Evolutionary conservation across 148 eudicot genomes (phyloP), one percentile per base, ranked within the genome.

Genomic region (Dianthus caryophyllus): DNA sequence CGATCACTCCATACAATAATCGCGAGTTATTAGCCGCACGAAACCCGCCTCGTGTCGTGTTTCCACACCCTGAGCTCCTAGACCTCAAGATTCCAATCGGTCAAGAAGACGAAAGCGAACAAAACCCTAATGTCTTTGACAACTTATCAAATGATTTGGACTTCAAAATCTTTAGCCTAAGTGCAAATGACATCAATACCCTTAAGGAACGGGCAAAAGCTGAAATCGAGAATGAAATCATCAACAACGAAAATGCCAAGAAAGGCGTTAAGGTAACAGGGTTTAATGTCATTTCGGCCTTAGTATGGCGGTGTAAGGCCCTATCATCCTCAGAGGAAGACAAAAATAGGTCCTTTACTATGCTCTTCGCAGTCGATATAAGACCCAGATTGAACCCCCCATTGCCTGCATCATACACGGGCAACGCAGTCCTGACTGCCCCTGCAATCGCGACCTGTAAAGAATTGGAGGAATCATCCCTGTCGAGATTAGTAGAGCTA

Each of bases 281-380:
- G 0, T 93, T 93, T 66, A 89, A 83, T 33, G 91, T 83, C 0
- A 84, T 93, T 16, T 77, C 91, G 15, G 86, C 96, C 11, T 86
- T 77, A 52, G 69, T 93, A 0, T 93, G 98, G 98, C 76, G 91
- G 10, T 89, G 96, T 81, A 93, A 86, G 73, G 98, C 95, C 43
- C 60, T 93, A 12, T 87, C 98, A 2, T 73, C 27, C 7, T 9
- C 9, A 15, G 72, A 55, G 9, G 33, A 25, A 21, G 11, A 63
- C 0, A 72, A 46, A 2, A 24, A 80, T 0, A 66, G 87, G 41
- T 29, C 50, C 11, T 89, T 91, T 4, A 84, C 88, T 12, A 69
- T 93, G 4, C 76, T 85, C 0, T 93, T 69, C 38, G 88, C 96
- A 0, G 81, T 93, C 1, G 95, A 93, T 47, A 93, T 93, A 2